These are phyloP conservation scores for Arctium minus DNA, from an alignment of 129 eudicot species.

Conservation along the genomic window DNA sequence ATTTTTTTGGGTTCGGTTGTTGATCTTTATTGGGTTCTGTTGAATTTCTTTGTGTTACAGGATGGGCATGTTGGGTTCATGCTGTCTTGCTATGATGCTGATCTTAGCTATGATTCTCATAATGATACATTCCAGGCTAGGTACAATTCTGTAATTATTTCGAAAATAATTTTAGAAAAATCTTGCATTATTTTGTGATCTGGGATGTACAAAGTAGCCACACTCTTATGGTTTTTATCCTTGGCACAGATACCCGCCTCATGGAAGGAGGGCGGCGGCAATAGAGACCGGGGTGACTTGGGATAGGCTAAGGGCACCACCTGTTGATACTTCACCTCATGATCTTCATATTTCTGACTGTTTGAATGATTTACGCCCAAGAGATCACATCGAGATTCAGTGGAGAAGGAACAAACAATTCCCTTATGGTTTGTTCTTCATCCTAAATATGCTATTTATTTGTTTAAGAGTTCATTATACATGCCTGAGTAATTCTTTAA, in stretches of 20 bases:
- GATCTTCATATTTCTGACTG: constrained; percentile 78
- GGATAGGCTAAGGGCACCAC: constrained; percentile 78
- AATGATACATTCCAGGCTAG: constrained; percentile 88
- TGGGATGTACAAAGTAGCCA: no score
- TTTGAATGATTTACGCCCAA: constrained; percentile 58
- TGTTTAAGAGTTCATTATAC: not conserved
- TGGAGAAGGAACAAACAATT: constrained; percentile 95
- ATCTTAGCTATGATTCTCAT: constrained; percentile 67
- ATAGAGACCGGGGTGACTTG: constrained; percentile 68
- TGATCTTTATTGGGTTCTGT: not conserved
- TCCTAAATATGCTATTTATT: not conserved
- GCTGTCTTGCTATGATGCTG: constrained; percentile 93
- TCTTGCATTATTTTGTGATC: not conserved
- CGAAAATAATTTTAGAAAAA: not conserved
- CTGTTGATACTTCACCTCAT: constrained; percentile 61
- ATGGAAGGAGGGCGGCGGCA: constrained; percentile 80
- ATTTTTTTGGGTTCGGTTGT: not conserved
- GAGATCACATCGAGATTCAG: constrained; percentile 86
- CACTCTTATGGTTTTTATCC: not conserved
- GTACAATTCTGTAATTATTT: constrained; percentile 28
- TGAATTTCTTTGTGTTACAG: constrained; percentile 35
- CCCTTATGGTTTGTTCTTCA: constrained; percentile 68
- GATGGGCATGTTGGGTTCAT: constrained; percentile 94
- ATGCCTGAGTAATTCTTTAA: not conserved
- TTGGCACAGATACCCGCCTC: constrained; percentile 80